These are phyloP conservation scores for Colletotrichum sp. DNA, from an alignment of 2,329 filamentous ascomycete species.

Conservation along the genomic window DNA sequence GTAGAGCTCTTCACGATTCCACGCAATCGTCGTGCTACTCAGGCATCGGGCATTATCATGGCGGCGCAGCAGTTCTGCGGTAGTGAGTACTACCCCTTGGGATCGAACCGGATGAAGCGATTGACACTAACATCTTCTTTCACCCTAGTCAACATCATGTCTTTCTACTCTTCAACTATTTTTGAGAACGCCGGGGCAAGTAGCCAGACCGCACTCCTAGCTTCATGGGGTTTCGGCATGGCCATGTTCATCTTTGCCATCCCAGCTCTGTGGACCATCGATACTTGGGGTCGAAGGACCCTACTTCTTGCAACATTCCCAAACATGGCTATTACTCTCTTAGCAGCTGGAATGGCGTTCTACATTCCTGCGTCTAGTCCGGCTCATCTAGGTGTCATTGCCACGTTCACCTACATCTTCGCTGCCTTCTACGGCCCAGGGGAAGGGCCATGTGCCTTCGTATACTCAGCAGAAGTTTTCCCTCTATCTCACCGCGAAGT, in stretches of 20 bases:
- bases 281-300: constrained; percentile 67
- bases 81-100: constrained; percentile 30
- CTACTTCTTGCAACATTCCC: constrained; percentile 71
- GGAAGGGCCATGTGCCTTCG: constrained; percentile 62
- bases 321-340: constrained; percentile 66
- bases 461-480: constrained; percentile 68
- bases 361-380: constrained; percentile 34
- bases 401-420: constrained; percentile 70
- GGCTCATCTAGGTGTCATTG: constrained; percentile 57
- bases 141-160: constrained; percentile 48
- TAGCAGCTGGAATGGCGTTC: constrained; percentile 45
- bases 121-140: not conserved
- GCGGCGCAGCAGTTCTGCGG: constrained; percentile 68
- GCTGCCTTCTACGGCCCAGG: constrained; percentile 70
- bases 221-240: constrained; percentile 62
- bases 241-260: constrained; percentile 66
- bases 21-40: constrained; percentile 64
- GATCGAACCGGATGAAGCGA: not conserved
- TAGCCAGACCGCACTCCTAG: constrained; percentile 40
- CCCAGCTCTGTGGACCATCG: constrained; percentile 70
- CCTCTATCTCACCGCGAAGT: constrained; percentile 68
- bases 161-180: constrained; percentile 53
- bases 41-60: constrained; percentile 73
- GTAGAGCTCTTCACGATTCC: constrained; percentile 64
- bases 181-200: constrained; percentile 49